phyloP scores from a whole-genome alignment of 345 rosid species.

The Erodium maritimum region DNA sequence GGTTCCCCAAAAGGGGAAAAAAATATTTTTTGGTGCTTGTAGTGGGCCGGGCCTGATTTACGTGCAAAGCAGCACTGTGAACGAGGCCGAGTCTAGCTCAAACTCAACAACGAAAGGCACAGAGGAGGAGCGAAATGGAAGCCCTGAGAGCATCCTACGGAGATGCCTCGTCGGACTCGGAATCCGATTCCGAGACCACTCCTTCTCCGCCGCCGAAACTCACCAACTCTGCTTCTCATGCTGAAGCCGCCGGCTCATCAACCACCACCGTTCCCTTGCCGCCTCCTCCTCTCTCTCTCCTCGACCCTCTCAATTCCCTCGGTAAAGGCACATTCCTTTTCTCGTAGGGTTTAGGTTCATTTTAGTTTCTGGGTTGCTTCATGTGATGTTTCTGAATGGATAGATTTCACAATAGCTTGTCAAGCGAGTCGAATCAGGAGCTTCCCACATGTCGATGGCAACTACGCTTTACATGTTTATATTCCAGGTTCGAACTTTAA shows the following conservation, averaged over 20 bases:
- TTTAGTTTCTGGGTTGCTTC: constrained; percentile 5
- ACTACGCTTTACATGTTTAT: constrained; percentile 77
- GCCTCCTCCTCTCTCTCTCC: constrained; percentile 71
- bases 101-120: too few species aligned
- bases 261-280: constrained; percentile 22
- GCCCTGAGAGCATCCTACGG: not conserved
- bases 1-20: too few species aligned
- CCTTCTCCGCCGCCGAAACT: not conserved
- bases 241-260: not conserved
- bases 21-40: too few species aligned
- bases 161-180: not conserved
- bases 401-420: constrained; percentile 22
- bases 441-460: constrained; percentile 83
- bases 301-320: constrained; percentile 40
- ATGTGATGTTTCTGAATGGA: constrained; percentile 14
- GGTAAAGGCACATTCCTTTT: constrained; percentile 16
- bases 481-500: constrained; percentile 46
- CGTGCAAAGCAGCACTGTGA: too few species aligned
- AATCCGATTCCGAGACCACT: not conserved
- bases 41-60: too few species aligned
- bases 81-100: too few species aligned
- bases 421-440: constrained; percentile 54
- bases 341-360: not conserved
- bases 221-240: not conserved
- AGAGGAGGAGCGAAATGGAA: not conserved